Evolutionary conservation across 1,284 basidiomycete species (phyloP).

Genomic region (Austroboletus olivaceoglutinosus): DNA sequence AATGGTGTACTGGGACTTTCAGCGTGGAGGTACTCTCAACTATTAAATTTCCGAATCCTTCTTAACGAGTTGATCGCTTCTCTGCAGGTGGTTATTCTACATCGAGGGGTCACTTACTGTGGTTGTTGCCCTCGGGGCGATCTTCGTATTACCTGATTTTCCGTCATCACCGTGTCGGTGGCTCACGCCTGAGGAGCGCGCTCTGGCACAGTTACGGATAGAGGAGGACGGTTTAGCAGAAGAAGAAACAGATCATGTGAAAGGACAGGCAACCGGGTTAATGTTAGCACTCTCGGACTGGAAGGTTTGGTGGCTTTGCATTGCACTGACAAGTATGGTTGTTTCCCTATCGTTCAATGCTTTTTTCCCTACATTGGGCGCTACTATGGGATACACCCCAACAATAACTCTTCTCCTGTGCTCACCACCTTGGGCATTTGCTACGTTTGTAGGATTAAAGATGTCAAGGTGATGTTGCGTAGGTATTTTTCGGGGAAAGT

Average conservation of each 20-base stretch:
- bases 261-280: slow-evolving; percentile 14
- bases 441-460: slow-evolving; percentile 44
- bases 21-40: slow-evolving; percentile 69
- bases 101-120: slow-evolving; percentile 71
- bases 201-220: slow-evolving; percentile 73
- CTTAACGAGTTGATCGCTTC: not conserved
- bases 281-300: slow-evolving; percentile 52
- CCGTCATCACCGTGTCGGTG: slow-evolving; percentile 54
- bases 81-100: slow-evolving; percentile 60
- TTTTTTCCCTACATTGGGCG: slow-evolving; percentile 52
- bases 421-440: slow-evolving; percentile 63
- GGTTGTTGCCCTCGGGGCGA: slow-evolving; percentile 55
- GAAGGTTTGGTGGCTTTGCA: slow-evolving; percentile 57
- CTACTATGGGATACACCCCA: slow-evolving; percentile 55
- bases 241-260: slow-evolving; percentile 7
- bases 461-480: slow-evolving; percentile 34
- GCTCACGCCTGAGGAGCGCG: slow-evolving; percentile 61
- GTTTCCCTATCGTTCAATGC: slow-evolving; percentile 60
- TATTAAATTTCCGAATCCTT: not conserved
- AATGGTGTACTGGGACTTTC: slow-evolving; percentile 67
- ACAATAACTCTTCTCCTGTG: slow-evolving; percentile 57
- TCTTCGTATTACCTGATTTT: slow-evolving; percentile 79
- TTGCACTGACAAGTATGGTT: slow-evolving; percentile 48
- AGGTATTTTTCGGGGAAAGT: slow-evolving; percentile 10
- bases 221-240: slow-evolving; percentile 54